phyloP scores from a whole-genome alignment of 2,329 filamentous ascomycete genomes.

The Xylaria sp. region DNA sequence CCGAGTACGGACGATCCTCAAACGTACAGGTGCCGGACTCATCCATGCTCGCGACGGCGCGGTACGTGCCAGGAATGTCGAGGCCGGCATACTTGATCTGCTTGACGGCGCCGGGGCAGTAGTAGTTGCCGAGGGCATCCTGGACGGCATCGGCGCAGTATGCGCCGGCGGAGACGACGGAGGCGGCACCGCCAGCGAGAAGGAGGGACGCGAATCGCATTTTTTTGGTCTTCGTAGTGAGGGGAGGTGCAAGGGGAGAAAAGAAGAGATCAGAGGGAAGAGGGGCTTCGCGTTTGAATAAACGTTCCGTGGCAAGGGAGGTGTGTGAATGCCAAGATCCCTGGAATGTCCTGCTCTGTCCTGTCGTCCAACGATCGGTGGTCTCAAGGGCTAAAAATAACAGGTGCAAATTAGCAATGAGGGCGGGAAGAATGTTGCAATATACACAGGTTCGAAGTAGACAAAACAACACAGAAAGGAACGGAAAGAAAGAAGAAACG shows the following conservation, averaged over 20 bases:
- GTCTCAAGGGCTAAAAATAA: too few relatives aligned
- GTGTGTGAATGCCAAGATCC: too few relatives aligned
- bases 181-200: constrained; percentile 26
- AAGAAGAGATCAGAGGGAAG: not conserved
- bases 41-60: constrained; percentile 58
- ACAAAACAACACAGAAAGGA: too few relatives aligned
- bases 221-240: not conserved
- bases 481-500: too few relatives aligned
- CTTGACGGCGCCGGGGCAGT: constrained; percentile 40
- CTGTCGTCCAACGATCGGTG: too few relatives aligned
- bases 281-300: too few relatives aligned
- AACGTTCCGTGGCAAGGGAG: too few relatives aligned
- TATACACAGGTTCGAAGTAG: too few relatives aligned
- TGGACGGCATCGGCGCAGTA: constrained; percentile 25
- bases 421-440: too few relatives aligned
- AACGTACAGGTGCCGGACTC: constrained; percentile 49
- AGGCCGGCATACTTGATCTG: constrained; percentile 64
- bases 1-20: constrained; percentile 48
- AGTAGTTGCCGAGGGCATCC: constrained; percentile 27
- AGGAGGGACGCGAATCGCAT: constrained; percentile 28
- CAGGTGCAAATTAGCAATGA: too few relatives aligned
- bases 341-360: too few relatives aligned
- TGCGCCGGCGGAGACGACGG: constrained; percentile 24
- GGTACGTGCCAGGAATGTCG: constrained; percentile 56
- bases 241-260: not conserved